These are phyloP conservation scores for Cyathus olla DNA, from an alignment of 1,284 basidiomycete genomes.

Conservation along the genomic window DNA sequence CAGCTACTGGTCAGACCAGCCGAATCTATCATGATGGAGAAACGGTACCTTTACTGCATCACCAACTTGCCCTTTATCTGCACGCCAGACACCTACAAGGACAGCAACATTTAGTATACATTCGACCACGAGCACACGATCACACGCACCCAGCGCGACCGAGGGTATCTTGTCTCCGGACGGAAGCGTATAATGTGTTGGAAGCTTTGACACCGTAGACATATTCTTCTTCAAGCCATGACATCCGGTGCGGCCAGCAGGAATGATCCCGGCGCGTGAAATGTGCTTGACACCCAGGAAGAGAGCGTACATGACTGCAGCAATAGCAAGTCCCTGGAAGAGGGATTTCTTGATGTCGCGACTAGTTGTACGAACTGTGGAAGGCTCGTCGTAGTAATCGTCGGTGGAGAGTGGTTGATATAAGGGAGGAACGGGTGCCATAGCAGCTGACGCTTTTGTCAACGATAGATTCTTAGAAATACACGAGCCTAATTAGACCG, in stretches of 20 bases:
- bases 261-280: conserved; percentile 6
- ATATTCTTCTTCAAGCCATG: conserved; percentile 10
- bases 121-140: too few species aligned
- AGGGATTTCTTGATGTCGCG: conserved; percentile 12
- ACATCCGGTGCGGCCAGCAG: conserved; percentile 3
- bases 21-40: not conserved
- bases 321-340: conserved; percentile 10
- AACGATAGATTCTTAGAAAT: too few species aligned
- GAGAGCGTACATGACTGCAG: conserved; percentile 14
- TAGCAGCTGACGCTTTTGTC: too few species aligned
- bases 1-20: conserved; percentile 5
- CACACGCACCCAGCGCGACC: conserved; percentile 64
- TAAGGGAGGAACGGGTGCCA: too few species aligned
- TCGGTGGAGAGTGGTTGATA: too few species aligned
- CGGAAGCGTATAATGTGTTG: conserved; percentile 63
- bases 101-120: too few species aligned
- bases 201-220: conserved; percentile 38
- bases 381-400: too few species aligned
- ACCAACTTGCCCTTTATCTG: conserved; percentile 65
- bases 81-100: conserved; percentile 70
- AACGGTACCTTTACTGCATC: conserved; percentile 62
- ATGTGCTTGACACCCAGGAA: conserved; percentile 8
- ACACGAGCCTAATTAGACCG: too few species aligned
- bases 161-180: conserved; percentile 73
- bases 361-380: too few species aligned